Evolutionary conservation across 805 yeast species (phyloP).

Genomic region (Yamadazyma sp.): DNA sequence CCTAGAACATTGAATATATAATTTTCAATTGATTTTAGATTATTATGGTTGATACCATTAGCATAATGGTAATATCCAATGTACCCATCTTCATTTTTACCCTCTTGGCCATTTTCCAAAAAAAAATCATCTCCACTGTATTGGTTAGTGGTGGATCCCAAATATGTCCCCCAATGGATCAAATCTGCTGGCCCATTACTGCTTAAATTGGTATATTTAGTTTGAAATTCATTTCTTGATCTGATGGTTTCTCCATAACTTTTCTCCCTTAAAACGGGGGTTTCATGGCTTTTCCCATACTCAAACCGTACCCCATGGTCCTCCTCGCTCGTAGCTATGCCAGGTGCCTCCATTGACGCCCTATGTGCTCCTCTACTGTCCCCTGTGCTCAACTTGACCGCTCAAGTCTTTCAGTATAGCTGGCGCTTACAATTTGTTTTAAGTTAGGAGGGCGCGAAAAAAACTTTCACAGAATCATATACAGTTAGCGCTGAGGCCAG

Average conservation of each 20-base stretch:
- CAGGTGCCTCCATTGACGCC: no score
- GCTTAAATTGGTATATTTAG: background rate
- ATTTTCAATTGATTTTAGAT: conserved; percentile 23
- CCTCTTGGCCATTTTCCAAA: background rate
- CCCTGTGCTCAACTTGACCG: no score
- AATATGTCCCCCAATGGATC: conserved; percentile 35
- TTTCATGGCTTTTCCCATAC: conserved; percentile 6
- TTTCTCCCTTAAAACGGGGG: conserved; percentile 13
- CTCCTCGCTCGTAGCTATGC: no score
- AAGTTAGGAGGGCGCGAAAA: no score
- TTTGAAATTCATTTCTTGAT: conserved; percentile 9
- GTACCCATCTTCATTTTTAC: conserved; percentile 27
- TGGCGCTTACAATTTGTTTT: no score
- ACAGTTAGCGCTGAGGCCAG: no score
- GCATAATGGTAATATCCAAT: conserved; percentile 38
- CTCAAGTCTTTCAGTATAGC: no score
- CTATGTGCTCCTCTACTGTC: no score
- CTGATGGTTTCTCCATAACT: conserved; percentile 8
- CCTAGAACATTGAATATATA: conserved; percentile 28
- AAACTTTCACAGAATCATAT: no score
- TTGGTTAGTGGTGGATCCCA: conserved; percentile 26
- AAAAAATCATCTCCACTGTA: conserved; percentile 28
- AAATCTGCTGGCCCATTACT: conserved; percentile 39
- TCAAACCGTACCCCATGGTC: conserved; percentile 1
- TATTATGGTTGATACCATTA: conserved; percentile 28